Evolutionary conservation across 2,329 filamentous ascomycete species (phyloP).

Genomic region (Pseudogymnoascus sp.): DNA sequence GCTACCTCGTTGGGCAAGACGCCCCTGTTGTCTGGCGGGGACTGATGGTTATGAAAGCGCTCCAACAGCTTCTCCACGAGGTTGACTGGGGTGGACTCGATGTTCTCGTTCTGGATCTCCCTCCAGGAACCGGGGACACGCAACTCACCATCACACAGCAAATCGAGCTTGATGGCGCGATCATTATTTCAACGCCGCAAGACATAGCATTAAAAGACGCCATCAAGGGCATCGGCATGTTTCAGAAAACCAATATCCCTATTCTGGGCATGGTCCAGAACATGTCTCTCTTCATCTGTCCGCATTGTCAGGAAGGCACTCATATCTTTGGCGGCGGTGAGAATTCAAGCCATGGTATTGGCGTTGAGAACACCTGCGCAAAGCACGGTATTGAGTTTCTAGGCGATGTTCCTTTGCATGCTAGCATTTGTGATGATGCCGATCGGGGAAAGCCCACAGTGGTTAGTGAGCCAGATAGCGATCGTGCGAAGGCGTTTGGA

Average conservation of each 20-base stretch:
- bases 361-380: slow-evolving; percentile 62
- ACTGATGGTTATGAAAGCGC: slow-evolving; percentile 94
- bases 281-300: slow-evolving; percentile 80
- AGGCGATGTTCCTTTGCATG: slow-evolving; percentile 83
- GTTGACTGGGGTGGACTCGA: slow-evolving; percentile 91
- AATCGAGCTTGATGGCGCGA: slow-evolving; percentile 74
- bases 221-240: slow-evolving; percentile 87
- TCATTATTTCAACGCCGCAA: slow-evolving; percentile 91
- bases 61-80: slow-evolving; percentile 91
- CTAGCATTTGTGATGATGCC: slow-evolving; percentile 78
- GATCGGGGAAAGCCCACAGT: slow-evolving; percentile 86
- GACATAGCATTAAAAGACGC: slow-evolving; percentile 89
- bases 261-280: slow-evolving; percentile 86
- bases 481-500: slow-evolving; percentile 65
- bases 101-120: slow-evolving; percentile 81
- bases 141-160: slow-evolving; percentile 97
- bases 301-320: slow-evolving; percentile 67
- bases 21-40: slow-evolving; percentile 92
- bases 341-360: slow-evolving; percentile 41
- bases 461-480: slow-evolving; percentile 73
- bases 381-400: slow-evolving; percentile 73
- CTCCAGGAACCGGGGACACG: slow-evolving; percentile 90
- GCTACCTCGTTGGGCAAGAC: slow-evolving; percentile 74
- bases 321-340: slow-evolving; percentile 59
- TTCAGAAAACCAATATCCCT: slow-evolving; percentile 74